Evolutionary conservation across 2,329 filamentous ascomycete genomes (phyloP), one percentile per base, ranked within the genome.

Genomic region (Cordyceps militaris): DNA sequence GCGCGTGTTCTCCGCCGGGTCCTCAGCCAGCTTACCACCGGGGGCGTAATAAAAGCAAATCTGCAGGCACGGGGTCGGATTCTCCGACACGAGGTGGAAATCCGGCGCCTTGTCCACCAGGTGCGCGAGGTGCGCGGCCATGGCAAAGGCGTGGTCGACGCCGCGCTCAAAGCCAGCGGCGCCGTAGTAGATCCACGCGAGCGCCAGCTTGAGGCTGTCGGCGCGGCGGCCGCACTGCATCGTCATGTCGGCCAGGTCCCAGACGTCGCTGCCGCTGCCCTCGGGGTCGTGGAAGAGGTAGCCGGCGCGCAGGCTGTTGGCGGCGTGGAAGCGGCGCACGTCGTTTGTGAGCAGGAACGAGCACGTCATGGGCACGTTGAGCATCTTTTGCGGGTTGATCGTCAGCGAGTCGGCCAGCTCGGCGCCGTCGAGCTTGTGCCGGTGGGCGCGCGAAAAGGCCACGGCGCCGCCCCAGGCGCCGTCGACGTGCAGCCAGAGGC

Each of bases 351-450:
- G 80, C 4, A 99, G 80, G 75, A 96, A 97, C 0, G 88, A 92
- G 74, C 92, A 97, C 0, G 92, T 96, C 44, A 95, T 76, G 0
- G 94, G 93, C 3, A 91, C 89, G 58, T 90, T 90, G 68, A 97
- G 82, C 94, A 97, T 97, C 75, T 97, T 97, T 75, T 99, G 94
- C 59, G 94, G 92, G 71, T 96, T 97, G 53, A 96, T 82, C 1
- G 91, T 90, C 40, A 97, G 77, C n/a, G 85, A 90, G 71, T 97
- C 82, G 8, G 92, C 94, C 40, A 87, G 78, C 44, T 91, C 79
- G 2, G 81, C 76, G 14, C 93, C 93, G 1, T 75, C 70, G 11
- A 97, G 75, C 67, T 91, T 89, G 61, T 70, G 67, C 43, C 75
- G 76, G 47, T 88, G 86, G 59, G 74, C 74, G 16, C 78, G 66